phyloP scores from a whole-genome alignment of 768 basidiomycete species.

The Lactarius tabidus region DNA sequence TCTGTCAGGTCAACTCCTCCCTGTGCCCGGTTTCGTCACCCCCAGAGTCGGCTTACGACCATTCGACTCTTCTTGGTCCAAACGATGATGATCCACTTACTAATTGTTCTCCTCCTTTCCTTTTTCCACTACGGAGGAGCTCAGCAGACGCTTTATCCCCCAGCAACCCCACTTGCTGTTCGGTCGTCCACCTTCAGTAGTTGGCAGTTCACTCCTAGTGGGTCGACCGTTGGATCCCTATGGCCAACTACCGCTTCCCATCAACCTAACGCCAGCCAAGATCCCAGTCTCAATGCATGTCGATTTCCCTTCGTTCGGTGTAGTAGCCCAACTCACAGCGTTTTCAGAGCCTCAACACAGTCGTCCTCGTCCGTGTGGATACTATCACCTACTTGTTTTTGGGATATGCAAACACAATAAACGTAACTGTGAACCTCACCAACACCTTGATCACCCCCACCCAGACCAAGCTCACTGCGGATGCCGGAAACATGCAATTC shows the following conservation, averaged over 20 bases:
- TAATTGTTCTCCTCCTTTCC: not conserved
- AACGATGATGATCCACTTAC: not conserved
- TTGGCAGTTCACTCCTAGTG: conserved; percentile 22
- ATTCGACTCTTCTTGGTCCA: no score
- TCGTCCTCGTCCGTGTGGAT: not conserved
- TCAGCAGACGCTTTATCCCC: conserved; percentile 21
- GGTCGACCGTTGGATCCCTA: not conserved
- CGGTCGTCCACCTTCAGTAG: conserved; percentile 20
- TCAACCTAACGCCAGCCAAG: no score
- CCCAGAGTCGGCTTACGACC: no score
- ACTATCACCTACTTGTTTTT: conserved; percentile 11
- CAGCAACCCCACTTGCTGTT: no score
- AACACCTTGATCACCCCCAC: conserved; percentile 35
- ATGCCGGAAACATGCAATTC: conserved; percentile 36
- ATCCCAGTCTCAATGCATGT: no score
- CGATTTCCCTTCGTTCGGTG: not conserved
- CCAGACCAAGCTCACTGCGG: conserved; percentile 32
- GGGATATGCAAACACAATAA: conserved; percentile 11
- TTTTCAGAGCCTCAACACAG: conserved; percentile 18
- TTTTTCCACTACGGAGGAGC: not conserved
- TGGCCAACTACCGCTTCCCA: conserved; percentile 25
- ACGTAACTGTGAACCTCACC: conserved; percentile 23
- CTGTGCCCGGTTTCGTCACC: no score
- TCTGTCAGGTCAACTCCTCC: no score
- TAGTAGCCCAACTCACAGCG: not conserved